Evolutionary conservation across 768 basidiomycete species (phyloP).

Genomic region (Crassisporium funariophilum): DNA sequence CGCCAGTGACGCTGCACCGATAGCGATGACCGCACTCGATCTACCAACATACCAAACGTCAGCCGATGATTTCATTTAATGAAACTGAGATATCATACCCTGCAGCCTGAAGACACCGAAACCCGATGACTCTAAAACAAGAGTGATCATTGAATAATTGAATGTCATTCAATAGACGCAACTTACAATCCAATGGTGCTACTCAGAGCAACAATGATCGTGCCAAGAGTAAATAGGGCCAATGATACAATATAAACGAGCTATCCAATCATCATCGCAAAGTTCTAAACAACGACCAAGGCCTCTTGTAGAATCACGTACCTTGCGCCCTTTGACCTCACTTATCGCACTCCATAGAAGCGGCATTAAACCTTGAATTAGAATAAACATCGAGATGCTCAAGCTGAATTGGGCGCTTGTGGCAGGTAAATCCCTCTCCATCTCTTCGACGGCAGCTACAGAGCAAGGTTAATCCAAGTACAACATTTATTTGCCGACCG

Average conservation of each 20-base stretch:
- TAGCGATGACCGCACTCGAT: slow-evolving; percentile 65
- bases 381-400: slow-evolving; percentile 71
- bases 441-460: slow-evolving; percentile 62
- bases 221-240: slow-evolving; percentile 54
- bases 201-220: slow-evolving; percentile 57
- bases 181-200: slow-evolving; percentile 43
- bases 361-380: slow-evolving; percentile 69
- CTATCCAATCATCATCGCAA: slow-evolving; percentile 21
- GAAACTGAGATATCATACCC: too few species aligned
- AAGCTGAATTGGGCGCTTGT: slow-evolving; percentile 63
- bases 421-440: slow-evolving; percentile 62
- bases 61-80: background rate
- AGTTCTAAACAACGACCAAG: background rate
- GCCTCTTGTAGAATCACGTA: slow-evolving; percentile 23
- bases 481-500: slow-evolving; percentile 17
- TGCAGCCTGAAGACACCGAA: slow-evolving; percentile 67
- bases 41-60: too few species aligned
- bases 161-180: background rate
- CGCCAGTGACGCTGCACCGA: slow-evolving; percentile 78
- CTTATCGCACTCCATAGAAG: slow-evolving; percentile 69
- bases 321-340: slow-evolving; percentile 78
- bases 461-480: background rate
- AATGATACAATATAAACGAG: slow-evolving; percentile 57
- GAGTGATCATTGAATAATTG: background rate
- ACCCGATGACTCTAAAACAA: slow-evolving; percentile 55